Percentiles rank a stretch among this genome's conserved stretches.
These are phyloP conservation scores for Boletus reticuloceps DNA, from an alignment of 768 basidiomycete species.

Conservation along the genomic window DNA sequence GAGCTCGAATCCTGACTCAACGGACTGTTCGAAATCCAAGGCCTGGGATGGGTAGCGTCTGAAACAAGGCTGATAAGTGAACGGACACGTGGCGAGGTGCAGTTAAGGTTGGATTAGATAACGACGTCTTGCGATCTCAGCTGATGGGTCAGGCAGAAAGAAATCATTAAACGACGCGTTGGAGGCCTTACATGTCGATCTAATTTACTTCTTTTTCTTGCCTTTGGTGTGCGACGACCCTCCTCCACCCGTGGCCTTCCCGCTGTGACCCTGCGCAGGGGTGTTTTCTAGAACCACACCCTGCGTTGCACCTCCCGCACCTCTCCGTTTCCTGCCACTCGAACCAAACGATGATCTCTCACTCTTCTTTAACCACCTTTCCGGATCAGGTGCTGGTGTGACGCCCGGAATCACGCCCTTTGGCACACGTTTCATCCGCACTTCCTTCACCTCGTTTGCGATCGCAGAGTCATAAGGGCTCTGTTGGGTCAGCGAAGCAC, in stretches of 20 bases:
- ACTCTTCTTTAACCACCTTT: slow-evolving; percentile 86
- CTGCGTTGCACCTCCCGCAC: slow-evolving; percentile 66
- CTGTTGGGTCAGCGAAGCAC: slow-evolving; percentile 24
- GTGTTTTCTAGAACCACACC: slow-evolving; percentile 41
- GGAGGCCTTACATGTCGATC: slow-evolving; percentile 19
- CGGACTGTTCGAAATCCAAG: slow-evolving; percentile 2
- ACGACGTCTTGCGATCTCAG: slow-evolving; percentile 17
- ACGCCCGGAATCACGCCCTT: slow-evolving; percentile 74
- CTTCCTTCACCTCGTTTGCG: slow-evolving; percentile 44
- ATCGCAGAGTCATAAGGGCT: slow-evolving; percentile 35
- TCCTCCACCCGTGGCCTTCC: slow-evolving; percentile 37
- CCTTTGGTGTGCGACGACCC: slow-evolving; percentile 44
- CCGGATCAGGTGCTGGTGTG: slow-evolving; percentile 81
- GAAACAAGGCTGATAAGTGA: neutral
- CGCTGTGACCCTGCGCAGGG: slow-evolving; percentile 26
- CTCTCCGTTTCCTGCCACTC: slow-evolving; percentile 52
- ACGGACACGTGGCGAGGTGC: slow-evolving; percentile 15
- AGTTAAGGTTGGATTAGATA: slow-evolving; percentile 29
- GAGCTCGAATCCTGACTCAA: neutral
- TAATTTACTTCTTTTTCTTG: slow-evolving; percentile 66
- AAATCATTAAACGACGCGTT: slow-evolving; percentile 24
- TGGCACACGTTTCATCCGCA: slow-evolving; percentile 67
- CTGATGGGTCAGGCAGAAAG: slow-evolving; percentile 16
- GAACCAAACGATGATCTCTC: slow-evolving; percentile 60
- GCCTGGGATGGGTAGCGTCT: neutral